Percentiles rank a stretch among this genome's conserved stretches.
Conservation (phyloP, 2,329 filamentous ascomycete genomes). For the Diaporthe caulivora region DNA sequence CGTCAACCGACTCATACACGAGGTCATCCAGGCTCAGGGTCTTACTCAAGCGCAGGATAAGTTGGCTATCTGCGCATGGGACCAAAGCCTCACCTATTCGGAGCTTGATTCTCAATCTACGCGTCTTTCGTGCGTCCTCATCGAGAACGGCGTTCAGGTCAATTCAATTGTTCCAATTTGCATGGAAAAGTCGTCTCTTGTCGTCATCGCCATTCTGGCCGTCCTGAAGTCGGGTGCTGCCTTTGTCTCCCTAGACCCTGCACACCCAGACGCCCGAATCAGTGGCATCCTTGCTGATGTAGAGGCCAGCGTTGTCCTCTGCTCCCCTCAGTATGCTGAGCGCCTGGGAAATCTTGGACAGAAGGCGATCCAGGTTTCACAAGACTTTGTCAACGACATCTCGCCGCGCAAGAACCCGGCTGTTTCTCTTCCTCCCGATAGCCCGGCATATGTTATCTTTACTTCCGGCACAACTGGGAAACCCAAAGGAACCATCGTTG, state of each 20-base stretch:
- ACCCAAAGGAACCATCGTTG: constrained; percentile 63
- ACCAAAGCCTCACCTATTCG: constrained; percentile 48
- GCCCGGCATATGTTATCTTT: constrained; percentile 55
- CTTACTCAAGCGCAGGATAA: constrained; percentile 37
- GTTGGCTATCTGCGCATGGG: constrained; percentile 47
- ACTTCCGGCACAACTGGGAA: constrained; percentile 68
- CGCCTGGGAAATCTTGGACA: constrained; percentile 9
- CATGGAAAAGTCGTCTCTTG: constrained; percentile 51
- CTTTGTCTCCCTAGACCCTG: constrained; percentile 51
- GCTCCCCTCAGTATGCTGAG: constrained; percentile 24
- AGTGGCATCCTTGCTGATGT: constrained; percentile 50
- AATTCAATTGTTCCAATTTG: constrained; percentile 50
- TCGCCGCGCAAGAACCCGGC: not conserved
- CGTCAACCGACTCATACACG: constrained; percentile 11
- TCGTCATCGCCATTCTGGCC: constrained; percentile 47
- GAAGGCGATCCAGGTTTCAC: not conserved
- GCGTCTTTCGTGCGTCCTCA: constrained; percentile 44
- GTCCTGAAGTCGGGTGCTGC: constrained; percentile 50
- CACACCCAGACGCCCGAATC: constrained; percentile 51
- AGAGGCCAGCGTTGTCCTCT: constrained; percentile 39
- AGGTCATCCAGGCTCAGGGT: not conserved
- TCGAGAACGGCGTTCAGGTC: constrained; percentile 44
- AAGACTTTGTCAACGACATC: not conserved
- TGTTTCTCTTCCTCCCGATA: not conserved
- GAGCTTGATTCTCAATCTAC: constrained; percentile 46